These are phyloP conservation scores for Wickerhamomyces alni DNA, from an alignment of 805 yeast species.

Conservation along the genomic window DNA sequence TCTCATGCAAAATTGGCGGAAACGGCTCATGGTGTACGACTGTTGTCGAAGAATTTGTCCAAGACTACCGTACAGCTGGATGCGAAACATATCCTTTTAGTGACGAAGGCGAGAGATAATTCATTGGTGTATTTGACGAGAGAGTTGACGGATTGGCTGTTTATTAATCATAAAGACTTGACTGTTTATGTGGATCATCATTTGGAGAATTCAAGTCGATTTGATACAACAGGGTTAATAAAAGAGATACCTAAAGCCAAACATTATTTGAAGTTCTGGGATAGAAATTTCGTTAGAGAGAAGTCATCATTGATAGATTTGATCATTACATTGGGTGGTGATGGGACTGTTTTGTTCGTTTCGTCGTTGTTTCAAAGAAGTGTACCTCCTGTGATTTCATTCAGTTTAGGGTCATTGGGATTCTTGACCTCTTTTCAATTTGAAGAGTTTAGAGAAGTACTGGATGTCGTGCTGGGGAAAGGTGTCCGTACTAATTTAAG, in stretches of 20 bases:
- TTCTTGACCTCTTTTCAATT: constrained; percentile 84
- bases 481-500: constrained; percentile 78
- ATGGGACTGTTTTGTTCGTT: constrained; percentile 89
- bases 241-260: constrained; percentile 41
- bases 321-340: constrained; percentile 90
- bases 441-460: constrained; percentile 57
- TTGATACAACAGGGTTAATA: constrained; percentile 49
- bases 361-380: constrained; percentile 77
- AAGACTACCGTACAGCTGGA: constrained; percentile 68
- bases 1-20: constrained; percentile 75
- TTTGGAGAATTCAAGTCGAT: constrained; percentile 54
- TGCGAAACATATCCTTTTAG: constrained; percentile 67
- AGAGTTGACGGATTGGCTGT: constrained; percentile 74
- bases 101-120: constrained; percentile 87
- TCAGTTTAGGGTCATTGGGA: constrained; percentile 87
- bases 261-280: constrained; percentile 61
- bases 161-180: constrained; percentile 33
- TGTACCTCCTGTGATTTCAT: constrained; percentile 90
- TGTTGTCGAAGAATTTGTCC: constrained; percentile 64
- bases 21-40: constrained; percentile 75
- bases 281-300: constrained; percentile 43
- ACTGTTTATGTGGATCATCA: constrained; percentile 71
- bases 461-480: constrained; percentile 52
- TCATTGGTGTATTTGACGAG: constrained; percentile 70
- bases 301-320: constrained; percentile 54